phyloP scores from a whole-genome alignment of 805 yeast genomes.

The Kazachstania africana region DNA sequence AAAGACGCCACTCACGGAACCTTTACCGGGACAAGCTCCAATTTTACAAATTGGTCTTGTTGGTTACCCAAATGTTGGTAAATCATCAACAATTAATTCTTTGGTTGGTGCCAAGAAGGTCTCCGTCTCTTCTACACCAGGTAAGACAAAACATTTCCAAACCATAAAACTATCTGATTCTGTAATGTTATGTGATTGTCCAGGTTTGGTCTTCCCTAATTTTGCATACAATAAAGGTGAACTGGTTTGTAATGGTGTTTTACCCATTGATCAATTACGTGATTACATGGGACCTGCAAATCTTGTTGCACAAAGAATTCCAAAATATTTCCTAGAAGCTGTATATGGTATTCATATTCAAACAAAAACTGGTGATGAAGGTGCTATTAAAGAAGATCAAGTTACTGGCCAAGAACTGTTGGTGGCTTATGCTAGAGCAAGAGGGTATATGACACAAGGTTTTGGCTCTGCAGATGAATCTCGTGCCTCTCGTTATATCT shows the following conservation, averaged over 20 bases:
- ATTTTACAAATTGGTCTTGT: conserved; percentile 85
- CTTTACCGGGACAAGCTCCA: conserved; percentile 46
- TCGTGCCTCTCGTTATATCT: conserved; percentile 81
- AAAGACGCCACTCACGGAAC: conserved; percentile 36
- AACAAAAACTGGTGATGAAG: conserved; percentile 65
- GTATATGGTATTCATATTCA: conserved; percentile 86
- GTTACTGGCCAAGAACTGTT: conserved; percentile 86
- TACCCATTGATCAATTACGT: conserved; percentile 93
- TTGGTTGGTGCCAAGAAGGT: conserved; percentile 93
- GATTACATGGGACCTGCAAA: conserved; percentile 85
- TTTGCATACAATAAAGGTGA: conserved; percentile 96
- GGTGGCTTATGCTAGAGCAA: conserved; percentile 86
- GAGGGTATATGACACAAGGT: conserved; percentile 96
- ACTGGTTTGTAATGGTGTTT: conserved; percentile 94
- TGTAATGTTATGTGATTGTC: conserved; percentile 92
- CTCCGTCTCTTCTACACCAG: conserved; percentile 97
- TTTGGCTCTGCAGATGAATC: conserved; percentile 95
- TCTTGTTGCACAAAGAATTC: conserved; percentile 76
- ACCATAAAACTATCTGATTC: conserved; percentile 76
- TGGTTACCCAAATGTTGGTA: conserved; percentile 95
- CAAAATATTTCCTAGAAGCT: conserved; percentile 81
- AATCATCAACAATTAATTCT: conserved; percentile 96
- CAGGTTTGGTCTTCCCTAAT: conserved; percentile 97
- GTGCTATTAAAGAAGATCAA: conserved; percentile 66
- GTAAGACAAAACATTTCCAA: conserved; percentile 98